Percentiles rank a stretch among this genome's conserved stretches.
phyloP scores from a whole-genome alignment of 495 filamentous ascomycete genomes.

The Cercophora samala region DNA sequence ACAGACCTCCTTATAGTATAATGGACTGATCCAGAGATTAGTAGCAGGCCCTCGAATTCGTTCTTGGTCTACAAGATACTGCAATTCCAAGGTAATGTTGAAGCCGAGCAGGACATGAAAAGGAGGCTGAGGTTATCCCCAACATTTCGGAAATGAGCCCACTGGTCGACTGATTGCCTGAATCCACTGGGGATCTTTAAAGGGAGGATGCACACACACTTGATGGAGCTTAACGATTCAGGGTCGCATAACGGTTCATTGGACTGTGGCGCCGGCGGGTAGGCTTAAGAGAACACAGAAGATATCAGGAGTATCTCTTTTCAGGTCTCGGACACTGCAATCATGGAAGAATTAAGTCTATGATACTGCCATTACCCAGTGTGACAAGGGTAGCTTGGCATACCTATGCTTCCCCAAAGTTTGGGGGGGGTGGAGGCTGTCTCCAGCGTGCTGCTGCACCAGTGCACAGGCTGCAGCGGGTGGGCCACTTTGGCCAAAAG shows the following conservation, averaged over 20 bases:
- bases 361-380: background rate
- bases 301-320: background rate
- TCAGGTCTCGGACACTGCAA: background rate
- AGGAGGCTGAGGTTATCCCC: background rate
- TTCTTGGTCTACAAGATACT: background rate
- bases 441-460: background rate
- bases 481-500: background rate
- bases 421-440: background rate
- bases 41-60: too few relatives aligned
- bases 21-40: too few relatives aligned
- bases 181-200: background rate
- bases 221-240: background rate
- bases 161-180: background rate
- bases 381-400: background rate
- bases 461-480: background rate
- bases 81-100: background rate
- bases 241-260: background rate
- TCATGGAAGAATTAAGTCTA: background rate
- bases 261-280: too few relatives aligned
- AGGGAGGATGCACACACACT: background rate
- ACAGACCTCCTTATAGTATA: too few relatives aligned
- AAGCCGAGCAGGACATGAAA: background rate
- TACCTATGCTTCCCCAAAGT: background rate
- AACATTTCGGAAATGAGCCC: slow-evolving; percentile 10
- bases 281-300: background rate